Base-by-base conservation (phyloP, 2,329 filamentous ascomycete species). In the Aspergillus tubingensis region DNA sequence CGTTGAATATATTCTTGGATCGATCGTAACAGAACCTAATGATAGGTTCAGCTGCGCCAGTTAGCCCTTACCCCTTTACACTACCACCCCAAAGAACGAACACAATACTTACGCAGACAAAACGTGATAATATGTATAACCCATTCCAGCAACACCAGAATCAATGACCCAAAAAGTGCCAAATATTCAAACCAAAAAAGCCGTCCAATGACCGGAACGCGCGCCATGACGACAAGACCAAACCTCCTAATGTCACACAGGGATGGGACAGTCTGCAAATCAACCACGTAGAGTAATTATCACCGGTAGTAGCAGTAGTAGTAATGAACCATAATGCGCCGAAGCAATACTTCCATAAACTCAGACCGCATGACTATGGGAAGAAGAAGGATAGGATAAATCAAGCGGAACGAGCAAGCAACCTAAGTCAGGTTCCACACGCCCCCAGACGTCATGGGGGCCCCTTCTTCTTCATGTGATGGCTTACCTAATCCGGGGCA, bases 41-140 rank as follows among this genome's bases (percentile, higher is more conserved):
- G 48, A 98, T 83, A 15, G 92, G 89, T 23, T 88, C 85, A 25
- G 94, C 90, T 92, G 75, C 54, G 53, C 47, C 54, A 23, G 61
- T 70, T 63, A 77, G 67, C 65, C 21, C 51, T 13, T 32, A 19
- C 21, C 23, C n/a, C 23, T 27, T 15, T 8, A 25, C 4, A 19
- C 17, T 38, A 49, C 2, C 32, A n/a, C 21, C 43, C 21, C 17
- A 52, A 21, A 13, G 30, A n/a, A 36, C 17, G 8, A 49, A 11
- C 19, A 61, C 10, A n/a, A 25, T 17, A 80, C 89, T 74, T 80
- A 93, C 90, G 95, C 44, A 99, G 85, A 38, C 91, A 91, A 63
- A 97, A 85, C 1, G 95, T 98, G 63, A 96, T 86, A 60, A 96
- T 82, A 69, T 94, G 88, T 69, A 96, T 89, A 62, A 96, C 72